phyloP scores from a whole-genome alignment of 305 asterid genomes.

The Rubia balearica region DNA sequence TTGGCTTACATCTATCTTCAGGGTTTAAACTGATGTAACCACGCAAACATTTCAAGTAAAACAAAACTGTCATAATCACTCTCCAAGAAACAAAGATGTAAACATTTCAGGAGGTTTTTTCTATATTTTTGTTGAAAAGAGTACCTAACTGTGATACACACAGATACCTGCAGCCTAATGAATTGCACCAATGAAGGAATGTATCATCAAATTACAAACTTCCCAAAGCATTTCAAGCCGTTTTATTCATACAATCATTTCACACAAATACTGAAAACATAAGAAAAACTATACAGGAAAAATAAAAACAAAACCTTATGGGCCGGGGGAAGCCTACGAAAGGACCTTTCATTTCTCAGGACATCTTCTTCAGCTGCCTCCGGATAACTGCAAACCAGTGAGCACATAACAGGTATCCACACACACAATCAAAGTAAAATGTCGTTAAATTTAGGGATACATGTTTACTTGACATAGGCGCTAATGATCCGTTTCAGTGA shows the following conservation, averaged over 20 bases:
- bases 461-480: constrained; percentile 79
- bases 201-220: not conserved
- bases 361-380: constrained; percentile 90
- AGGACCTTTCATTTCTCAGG: constrained; percentile 69
- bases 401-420: constrained; percentile 1
- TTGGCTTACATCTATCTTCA: not conserved
- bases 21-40: not conserved
- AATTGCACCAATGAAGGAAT: not conserved
- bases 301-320: constrained; percentile 55
- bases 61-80: not conserved
- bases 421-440: not conserved
- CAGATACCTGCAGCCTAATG: not conserved
- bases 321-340: constrained; percentile 47
- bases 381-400: constrained; percentile 54
- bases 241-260: not conserved
- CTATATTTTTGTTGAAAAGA: not conserved
- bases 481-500: constrained; percentile 91
- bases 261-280: not conserved
- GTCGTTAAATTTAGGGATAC: not conserved
- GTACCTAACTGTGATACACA: too few species aligned
- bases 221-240: not conserved
- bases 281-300: not conserved
- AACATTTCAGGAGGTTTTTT: not conserved
- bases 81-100: not conserved
- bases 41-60: not conserved